These are phyloP conservation scores for Ganoderma lingzhi DNA, from an alignment of 1,284 basidiomycete species.

Conservation along the genomic window DNA sequence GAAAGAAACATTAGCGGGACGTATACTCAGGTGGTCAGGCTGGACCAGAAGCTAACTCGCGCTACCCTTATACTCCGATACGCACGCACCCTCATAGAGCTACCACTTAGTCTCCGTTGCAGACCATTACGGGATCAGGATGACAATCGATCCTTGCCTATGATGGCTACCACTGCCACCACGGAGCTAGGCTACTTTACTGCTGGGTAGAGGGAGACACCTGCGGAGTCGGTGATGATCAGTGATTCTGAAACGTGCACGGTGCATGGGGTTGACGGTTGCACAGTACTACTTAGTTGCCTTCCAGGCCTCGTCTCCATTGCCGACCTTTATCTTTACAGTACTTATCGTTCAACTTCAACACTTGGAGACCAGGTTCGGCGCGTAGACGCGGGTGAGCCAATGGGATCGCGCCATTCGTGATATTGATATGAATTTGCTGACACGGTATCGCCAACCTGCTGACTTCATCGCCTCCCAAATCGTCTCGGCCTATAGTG, in stretches of 20 bases:
- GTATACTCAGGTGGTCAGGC: background rate
- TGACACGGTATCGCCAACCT: too few relatives aligned
- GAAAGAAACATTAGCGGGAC: background rate
- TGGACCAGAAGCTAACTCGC: background rate
- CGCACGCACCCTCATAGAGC: background rate
- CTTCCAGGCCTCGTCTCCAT: background rate
- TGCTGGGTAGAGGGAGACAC: background rate
- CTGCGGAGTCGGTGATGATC: background rate
- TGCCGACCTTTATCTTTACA: too few relatives aligned
- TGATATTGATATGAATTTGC: too few relatives aligned
- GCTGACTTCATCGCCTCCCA: too few relatives aligned
- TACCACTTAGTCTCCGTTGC: too few relatives aligned
- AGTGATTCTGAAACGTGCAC: background rate
- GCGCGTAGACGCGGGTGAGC: too few relatives aligned
- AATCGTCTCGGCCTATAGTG: too few relatives aligned
- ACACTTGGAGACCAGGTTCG: too few relatives aligned
- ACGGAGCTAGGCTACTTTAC: background rate
- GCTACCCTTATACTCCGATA: background rate
- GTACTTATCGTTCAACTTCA: too few relatives aligned
- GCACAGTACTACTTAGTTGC: background rate
- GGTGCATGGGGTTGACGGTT: background rate
- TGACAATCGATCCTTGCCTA: too few relatives aligned
- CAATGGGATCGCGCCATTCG: too few relatives aligned
- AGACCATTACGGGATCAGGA: too few relatives aligned
- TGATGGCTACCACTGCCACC: background rate